These are phyloP conservation scores for Fragosphaeria purpurea DNA, from an alignment of 2,329 filamentous ascomycete genomes.

Conservation along the genomic window DNA sequence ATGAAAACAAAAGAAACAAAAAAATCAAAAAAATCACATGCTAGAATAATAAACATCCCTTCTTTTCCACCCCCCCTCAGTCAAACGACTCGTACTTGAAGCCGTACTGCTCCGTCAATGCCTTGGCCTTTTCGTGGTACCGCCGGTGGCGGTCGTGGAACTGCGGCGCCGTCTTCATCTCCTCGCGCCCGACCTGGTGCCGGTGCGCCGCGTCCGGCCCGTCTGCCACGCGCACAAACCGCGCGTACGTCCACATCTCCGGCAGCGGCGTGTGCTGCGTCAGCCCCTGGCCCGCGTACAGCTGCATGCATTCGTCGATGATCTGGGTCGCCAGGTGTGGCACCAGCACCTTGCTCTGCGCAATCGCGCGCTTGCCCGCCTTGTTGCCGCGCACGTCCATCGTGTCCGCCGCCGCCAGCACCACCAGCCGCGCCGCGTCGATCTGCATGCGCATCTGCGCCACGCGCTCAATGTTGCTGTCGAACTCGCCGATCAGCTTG, in stretches of 20 bases:
- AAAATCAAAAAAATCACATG: not conserved
- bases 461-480: slow-evolving; percentile 90
- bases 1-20: not conserved
- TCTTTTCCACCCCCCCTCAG: not conserved
- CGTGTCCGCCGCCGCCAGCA: slow-evolving; percentile 88
- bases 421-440: slow-evolving; percentile 76
- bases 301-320: slow-evolving; percentile 88
- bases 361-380: slow-evolving; percentile 82
- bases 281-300: slow-evolving; percentile 81
- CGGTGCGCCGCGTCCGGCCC: slow-evolving; percentile 93
- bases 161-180: slow-evolving; percentile 59
- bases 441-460: slow-evolving; percentile 88
- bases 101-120: slow-evolving; percentile 53
- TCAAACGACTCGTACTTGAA: slow-evolving; percentile 19
- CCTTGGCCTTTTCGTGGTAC: slow-evolving; percentile 55
- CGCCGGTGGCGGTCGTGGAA: slow-evolving; percentile 50
- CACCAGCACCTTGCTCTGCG: slow-evolving; percentile 89
- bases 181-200: slow-evolving; percentile 68
- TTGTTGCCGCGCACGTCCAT: slow-evolving; percentile 87
- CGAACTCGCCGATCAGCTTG: slow-evolving; percentile 76
- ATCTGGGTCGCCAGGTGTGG: slow-evolving; percentile 73
- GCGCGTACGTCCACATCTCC: slow-evolving; percentile 72
- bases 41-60: not conserved
- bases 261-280: slow-evolving; percentile 94
- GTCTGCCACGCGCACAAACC: slow-evolving; percentile 78